Conservation (phyloP, 176 grass and related monocot species). For the Cenchrus fungigraminus region DNA sequence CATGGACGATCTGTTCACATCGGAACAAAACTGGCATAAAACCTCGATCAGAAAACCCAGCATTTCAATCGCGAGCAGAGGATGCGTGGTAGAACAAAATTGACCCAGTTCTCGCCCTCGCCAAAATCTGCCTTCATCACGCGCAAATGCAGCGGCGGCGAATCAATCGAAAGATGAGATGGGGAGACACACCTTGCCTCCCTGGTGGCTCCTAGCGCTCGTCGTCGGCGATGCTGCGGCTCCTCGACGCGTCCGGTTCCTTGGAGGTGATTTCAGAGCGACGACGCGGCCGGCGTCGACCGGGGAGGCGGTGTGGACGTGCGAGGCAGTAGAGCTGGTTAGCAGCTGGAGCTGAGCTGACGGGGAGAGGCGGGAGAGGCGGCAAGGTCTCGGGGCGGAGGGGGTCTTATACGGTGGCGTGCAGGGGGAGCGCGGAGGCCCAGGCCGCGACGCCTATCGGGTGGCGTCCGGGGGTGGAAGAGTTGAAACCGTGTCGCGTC, state of each 20-base stretch:
- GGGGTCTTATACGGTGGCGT: conserved; percentile 1
- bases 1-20: neutral
- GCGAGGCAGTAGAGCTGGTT: neutral
- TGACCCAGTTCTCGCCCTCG: neutral
- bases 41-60: neutral
- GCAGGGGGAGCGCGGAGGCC: neutral
- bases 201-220: neutral
- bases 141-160: neutral
- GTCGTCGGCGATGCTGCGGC: neutral
- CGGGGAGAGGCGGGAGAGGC: conserved; percentile 5
- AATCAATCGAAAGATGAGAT: neutral
- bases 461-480: neutral
- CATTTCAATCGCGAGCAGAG: neutral
- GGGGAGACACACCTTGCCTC: conserved; percentile 8
- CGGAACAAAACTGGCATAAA: neutral
- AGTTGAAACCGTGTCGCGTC: conserved; percentile 24
- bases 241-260: neutral
- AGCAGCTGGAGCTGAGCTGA: neutral
- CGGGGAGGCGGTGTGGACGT: neutral
- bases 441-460: neutral
- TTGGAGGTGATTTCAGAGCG: neutral
- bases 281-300: neutral
- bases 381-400: neutral
- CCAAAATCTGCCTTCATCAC: neutral
- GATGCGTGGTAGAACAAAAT: neutral